Evolutionary conservation across 495 filamentous ascomycete genomes (phyloP), one percentile per base, ranked within the genome.

Genomic region (Xylaria intraflava): DNA sequence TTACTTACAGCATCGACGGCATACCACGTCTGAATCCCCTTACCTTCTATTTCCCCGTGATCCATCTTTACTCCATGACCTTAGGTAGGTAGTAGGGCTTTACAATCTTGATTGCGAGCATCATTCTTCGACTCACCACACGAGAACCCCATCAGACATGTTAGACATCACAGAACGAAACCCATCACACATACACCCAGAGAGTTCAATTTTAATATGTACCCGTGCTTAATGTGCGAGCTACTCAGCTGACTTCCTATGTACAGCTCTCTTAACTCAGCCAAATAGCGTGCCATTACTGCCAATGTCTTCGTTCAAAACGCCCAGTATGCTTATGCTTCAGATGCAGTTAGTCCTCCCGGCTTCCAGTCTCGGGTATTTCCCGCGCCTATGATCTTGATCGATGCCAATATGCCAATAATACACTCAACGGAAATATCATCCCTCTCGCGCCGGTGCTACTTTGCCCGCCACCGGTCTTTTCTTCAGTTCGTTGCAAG

Each of bases 251-350:
- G 19, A 43, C 44, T 42, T 47, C 52, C 38, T 55, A 55, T 55
- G 39, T 49, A 42, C 52, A 48, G 29, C 30, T 30, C 23, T 16
- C 22, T 11, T 33, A 14, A 35, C 42, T 26, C 12, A 47, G 43
- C 41, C 43, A 47, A 48, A 8, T 22, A 42, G 3, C n/a, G 20
- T 19, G 22, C 39, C 42, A 11, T 46, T 30, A n/a, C 36, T 14
- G 16, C 14, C 31, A 29, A 46, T 46, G 39, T 17, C 29, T 42
- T 17, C 16, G 17, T 41, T n/a, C 14, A 16, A 24, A 47, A 47
- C 51, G 51, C 51, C 44, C 26, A 54, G 27, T n/a, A 47, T 54
- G 31, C 35, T 54, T 42, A 47, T 54, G 43, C 51, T 41, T n/a
- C 23, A 22, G 29, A 50, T 50, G 33, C 47, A 27, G 23, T 22